Evolutionary conservation across 106 monocot species (phyloP), one percentile per base, ranked within the genome.

Genomic region (Dendrobium chrysotoxum): DNA sequence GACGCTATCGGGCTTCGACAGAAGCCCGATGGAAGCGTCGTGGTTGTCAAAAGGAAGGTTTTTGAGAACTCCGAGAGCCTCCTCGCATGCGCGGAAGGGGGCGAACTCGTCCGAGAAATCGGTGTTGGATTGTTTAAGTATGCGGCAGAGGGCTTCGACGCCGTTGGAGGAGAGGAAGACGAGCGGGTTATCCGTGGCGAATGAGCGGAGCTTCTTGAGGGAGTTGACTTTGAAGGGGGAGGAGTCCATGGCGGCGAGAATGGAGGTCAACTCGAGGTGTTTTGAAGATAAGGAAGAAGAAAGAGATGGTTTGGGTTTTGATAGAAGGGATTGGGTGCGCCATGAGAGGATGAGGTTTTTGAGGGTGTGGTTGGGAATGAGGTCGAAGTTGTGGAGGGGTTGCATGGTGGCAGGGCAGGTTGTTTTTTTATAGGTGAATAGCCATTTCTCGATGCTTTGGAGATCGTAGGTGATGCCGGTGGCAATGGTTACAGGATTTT

Each of bases 401-500:
- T 88, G 91, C 91, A 89, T 93, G 35, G 95, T 95, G 25, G 93
- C 95, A 0, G 95, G 95, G 80, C 95, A 95, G 5, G 89, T 91
- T 15, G 55, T 21, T 83, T 85, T 91, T 79, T 86, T 88, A 89
- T 84, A 89, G 30, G 61, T 61, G 75, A 85, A 87, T 53, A 95
- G 75, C 95, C 95, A 95, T 55, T 75, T 84, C 82, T 95, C 88
- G 81, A 95, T 95, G 89, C 80, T 89, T 58, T 83, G 85, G 39
- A 85, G 72, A 75, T 95, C 95, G 88, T 95, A 95, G 77, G 89
- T 95, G 71, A 95, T 88, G 72, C 95, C 95, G 70, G 95, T 93
- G 86, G 89, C 70, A 76, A 93, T 28, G n/a, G 88, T 95, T 5
- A 95, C 91, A 17, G 95, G 95, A 35, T 93, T 83, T 58, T 88